These are phyloP conservation scores for Camelina laxa DNA, from an alignment of 345 rosid species.

Conservation along the genomic window DNA sequence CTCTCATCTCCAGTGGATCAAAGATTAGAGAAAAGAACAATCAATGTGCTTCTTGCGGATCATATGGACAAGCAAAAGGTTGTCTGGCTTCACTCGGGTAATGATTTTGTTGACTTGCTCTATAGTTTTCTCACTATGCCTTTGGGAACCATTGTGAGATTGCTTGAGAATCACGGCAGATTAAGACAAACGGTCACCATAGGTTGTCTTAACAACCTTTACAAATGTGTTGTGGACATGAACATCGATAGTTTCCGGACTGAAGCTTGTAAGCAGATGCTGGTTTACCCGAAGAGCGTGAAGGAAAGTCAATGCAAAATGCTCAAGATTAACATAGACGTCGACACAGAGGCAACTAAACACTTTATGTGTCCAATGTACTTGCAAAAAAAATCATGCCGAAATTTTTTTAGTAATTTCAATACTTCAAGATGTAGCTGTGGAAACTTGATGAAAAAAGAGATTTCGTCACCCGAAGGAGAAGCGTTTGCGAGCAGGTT, in stretches of 20 bases:
- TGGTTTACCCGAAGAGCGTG: slow-evolving; percentile 21
- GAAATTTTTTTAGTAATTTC: slow-evolving; percentile 23
- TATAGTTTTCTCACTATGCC: slow-evolving; percentile 25
- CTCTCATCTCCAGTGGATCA: slow-evolving; percentile 18
- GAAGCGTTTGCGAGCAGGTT: background rate
- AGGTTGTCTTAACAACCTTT: slow-evolving; percentile 26
- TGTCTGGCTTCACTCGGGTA: slow-evolving; percentile 5
- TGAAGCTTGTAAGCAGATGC: slow-evolving; percentile 35
- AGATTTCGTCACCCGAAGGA: background rate
- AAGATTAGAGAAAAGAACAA: background rate
- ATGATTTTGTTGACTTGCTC: slow-evolving; percentile 41
- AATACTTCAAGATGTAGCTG: slow-evolving; percentile 20
- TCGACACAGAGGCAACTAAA: slow-evolving; percentile 10
- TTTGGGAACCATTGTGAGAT: background rate
- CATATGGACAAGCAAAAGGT: background rate
- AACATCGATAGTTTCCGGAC: background rate
- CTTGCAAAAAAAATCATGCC: background rate
- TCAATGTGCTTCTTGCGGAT: slow-evolving; percentile 5
- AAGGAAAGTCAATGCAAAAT: background rate
- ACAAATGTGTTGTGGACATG: slow-evolving; percentile 19
- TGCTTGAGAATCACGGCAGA: background rate
- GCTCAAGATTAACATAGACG: slow-evolving; percentile 20
- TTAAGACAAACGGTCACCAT: too few species aligned
- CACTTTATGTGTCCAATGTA: slow-evolving; percentile 15
- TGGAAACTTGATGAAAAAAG: slow-evolving; percentile 25